Conservation (phyloP, 1,284 basidiomycete genomes). For the Moesziomyces antarcticus region DNA sequence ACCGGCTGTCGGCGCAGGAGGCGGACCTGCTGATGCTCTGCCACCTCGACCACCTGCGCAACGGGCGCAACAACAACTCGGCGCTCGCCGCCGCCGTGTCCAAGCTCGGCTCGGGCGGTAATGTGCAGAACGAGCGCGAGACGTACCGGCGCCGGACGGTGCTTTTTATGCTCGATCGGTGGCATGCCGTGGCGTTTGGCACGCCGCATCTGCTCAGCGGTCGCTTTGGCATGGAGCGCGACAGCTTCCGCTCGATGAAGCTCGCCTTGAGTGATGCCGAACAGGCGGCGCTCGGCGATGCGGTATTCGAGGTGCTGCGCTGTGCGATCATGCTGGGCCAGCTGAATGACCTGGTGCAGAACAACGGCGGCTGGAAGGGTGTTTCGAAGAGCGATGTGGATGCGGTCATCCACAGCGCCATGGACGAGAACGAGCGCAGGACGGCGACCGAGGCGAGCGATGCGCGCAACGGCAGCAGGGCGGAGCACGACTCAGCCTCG, state of each 20-base stretch:
- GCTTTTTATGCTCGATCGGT: slow-evolving; percentile 51
- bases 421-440: slow-evolving; percentile 20
- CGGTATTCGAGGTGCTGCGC: slow-evolving; percentile 39
- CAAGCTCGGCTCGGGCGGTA: slow-evolving; percentile 40
- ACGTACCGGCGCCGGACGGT: slow-evolving; percentile 39
- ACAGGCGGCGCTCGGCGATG: slow-evolving; percentile 29
- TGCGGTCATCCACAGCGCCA: slow-evolving; percentile 40
- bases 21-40: slow-evolving; percentile 54
- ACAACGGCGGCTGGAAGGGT: slow-evolving; percentile 44
- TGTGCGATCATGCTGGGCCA: slow-evolving; percentile 47
- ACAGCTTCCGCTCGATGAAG: slow-evolving; percentile 42
- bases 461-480: background rate
- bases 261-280: slow-evolving; percentile 30
- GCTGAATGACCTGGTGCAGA: slow-evolving; percentile 43
- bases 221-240: slow-evolving; percentile 41
- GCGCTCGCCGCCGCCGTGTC: slow-evolving; percentile 49
- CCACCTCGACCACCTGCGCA: slow-evolving; percentile 46
- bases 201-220: slow-evolving; percentile 41
- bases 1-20: slow-evolving; percentile 36
- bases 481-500: background rate
- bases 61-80: slow-evolving; percentile 48
- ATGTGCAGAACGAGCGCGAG: slow-evolving; percentile 24
- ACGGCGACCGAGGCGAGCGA: slow-evolving; percentile 6
- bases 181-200: slow-evolving; percentile 49
- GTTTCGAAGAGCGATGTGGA: slow-evolving; percentile 44